phyloP scores from a whole-genome alignment of 148 eudicot genomes.

The Rhododendron vialii region DNA sequence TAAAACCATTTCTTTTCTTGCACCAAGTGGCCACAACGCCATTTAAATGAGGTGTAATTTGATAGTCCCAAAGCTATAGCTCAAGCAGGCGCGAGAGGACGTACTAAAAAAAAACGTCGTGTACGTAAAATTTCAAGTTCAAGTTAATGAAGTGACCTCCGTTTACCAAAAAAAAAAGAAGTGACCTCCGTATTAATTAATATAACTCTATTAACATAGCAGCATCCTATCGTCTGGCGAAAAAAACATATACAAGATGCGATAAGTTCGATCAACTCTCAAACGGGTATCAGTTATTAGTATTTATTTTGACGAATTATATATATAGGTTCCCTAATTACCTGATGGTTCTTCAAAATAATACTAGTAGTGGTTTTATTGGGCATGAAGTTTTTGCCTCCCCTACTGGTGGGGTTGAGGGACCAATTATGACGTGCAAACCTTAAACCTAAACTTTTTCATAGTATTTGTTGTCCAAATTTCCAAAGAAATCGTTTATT shows the following conservation, averaged over 20 bases:
- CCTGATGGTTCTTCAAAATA: too few relatives aligned
- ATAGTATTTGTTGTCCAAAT: not conserved
- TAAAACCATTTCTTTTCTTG: not conserved
- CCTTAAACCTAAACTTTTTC: not conserved
- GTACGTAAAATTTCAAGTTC: too few relatives aligned
- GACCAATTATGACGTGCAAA: not conserved
- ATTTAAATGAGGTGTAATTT: not conserved
- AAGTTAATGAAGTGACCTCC: too few relatives aligned
- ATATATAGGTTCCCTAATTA: too few relatives aligned
- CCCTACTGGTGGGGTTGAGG: not conserved
- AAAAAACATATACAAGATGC: too few relatives aligned
- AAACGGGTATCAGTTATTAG: too few relatives aligned
- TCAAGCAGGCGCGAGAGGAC: not conserved
- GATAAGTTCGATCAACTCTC: too few relatives aligned
- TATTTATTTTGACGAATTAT: too few relatives aligned
- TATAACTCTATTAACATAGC: too few relatives aligned
- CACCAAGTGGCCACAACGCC: not conserved
- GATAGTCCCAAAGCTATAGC: not conserved
- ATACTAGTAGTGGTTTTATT: not conserved
- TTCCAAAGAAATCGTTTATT: not conserved
- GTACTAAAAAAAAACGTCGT: not conserved
- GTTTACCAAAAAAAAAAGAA: too few relatives aligned
- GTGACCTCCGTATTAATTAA: too few relatives aligned
- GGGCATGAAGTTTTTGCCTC: not conserved
- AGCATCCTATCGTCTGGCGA: too few relatives aligned